phyloP scores from a whole-genome alignment of 1,139 yeast species.

The Lodderomyces oxycetoniae region DNA sequence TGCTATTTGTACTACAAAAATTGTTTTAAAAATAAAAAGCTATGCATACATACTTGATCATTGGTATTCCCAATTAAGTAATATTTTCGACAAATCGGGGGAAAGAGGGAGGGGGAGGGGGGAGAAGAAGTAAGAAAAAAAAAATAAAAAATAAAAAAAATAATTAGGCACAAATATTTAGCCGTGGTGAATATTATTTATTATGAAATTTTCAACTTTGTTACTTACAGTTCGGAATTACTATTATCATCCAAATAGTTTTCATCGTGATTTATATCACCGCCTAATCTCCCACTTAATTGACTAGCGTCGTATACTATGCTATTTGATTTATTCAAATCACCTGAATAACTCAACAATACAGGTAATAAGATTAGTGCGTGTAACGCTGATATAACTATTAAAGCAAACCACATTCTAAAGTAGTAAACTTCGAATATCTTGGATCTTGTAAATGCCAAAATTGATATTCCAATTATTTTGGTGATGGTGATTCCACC shows the following conservation, averaged over 20 bases:
- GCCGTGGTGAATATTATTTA: too few species aligned
- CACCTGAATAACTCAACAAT: slow-evolving; percentile 61
- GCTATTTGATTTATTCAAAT: slow-evolving; percentile 20
- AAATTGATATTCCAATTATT: slow-evolving; percentile 77
- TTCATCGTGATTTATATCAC: not conserved
- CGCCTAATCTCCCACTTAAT: slow-evolving; percentile 2
- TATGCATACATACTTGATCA: too few species aligned
- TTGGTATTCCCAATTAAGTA: too few species aligned
- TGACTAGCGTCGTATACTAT: slow-evolving; percentile 9
- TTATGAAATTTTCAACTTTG: too few species aligned
- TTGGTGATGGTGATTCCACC: slow-evolving; percentile 90
- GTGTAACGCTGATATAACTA: slow-evolving; percentile 72
- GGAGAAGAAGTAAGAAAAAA: not conserved
- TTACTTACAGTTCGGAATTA: not conserved
- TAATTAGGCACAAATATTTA: too few species aligned
- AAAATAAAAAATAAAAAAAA: too few species aligned
- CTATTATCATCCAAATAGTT: not conserved
- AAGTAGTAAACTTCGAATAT: slow-evolving; percentile 90
- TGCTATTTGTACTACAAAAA: too few species aligned
- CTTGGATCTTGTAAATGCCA: slow-evolving; percentile 80
- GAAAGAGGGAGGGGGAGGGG: too few species aligned
- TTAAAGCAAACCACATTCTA: slow-evolving; percentile 90
- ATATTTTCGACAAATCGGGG: too few species aligned
- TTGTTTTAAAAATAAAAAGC: too few species aligned
- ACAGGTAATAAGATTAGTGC: slow-evolving; percentile 77